Evolutionary conservation across 2,329 filamentous ascomycete species (phyloP).

Genomic region (Alternaria consortialis): DNA sequence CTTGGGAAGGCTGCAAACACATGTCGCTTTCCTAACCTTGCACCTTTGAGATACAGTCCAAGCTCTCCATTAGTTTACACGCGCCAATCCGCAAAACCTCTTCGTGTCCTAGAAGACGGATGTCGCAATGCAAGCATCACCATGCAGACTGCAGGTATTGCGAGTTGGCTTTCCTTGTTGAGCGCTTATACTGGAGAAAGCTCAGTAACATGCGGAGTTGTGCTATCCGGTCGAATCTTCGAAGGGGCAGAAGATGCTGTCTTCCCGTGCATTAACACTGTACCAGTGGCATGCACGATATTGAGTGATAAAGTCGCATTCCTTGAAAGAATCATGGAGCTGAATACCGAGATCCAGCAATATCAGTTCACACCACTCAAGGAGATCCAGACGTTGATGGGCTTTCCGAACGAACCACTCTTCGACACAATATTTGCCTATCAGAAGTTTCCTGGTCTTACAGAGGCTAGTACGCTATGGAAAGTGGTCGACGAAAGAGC

Average conservation of each 20-base stretch:
- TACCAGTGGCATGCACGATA: conserved; percentile 74
- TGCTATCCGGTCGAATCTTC: conserved; percentile 76
- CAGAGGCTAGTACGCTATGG: conserved; percentile 60
- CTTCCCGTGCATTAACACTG: conserved; percentile 83
- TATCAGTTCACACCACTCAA: conserved; percentile 76
- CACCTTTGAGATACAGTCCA: conserved; percentile 62
- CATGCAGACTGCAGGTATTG: conserved; percentile 77
- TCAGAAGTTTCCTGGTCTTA: conserved; percentile 65
- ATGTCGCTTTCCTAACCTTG: conserved; percentile 79
- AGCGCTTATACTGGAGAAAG: conserved; percentile 79
- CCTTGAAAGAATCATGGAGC: conserved; percentile 69
- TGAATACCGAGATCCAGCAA: conserved; percentile 70
- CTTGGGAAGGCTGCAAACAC: conserved; percentile 64
- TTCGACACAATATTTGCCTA: conserved; percentile 90
- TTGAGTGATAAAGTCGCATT: conserved; percentile 64
- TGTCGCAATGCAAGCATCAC: conserved; percentile 71
- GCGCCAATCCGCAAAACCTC: conserved; percentile 51
- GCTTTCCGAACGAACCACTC: conserved; percentile 68
- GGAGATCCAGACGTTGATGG: conserved; percentile 76
- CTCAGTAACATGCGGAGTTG: conserved; percentile 79
- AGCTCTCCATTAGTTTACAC: conserved; percentile 49
- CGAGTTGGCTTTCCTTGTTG: conserved; percentile 79
- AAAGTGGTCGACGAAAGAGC: conserved; percentile 70
- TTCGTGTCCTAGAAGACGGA: conserved; percentile 61
- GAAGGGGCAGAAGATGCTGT: conserved; percentile 67